Conservation (phyloP, 495 filamentous ascomycete genomes). For the Penicillium taxi region DNA sequence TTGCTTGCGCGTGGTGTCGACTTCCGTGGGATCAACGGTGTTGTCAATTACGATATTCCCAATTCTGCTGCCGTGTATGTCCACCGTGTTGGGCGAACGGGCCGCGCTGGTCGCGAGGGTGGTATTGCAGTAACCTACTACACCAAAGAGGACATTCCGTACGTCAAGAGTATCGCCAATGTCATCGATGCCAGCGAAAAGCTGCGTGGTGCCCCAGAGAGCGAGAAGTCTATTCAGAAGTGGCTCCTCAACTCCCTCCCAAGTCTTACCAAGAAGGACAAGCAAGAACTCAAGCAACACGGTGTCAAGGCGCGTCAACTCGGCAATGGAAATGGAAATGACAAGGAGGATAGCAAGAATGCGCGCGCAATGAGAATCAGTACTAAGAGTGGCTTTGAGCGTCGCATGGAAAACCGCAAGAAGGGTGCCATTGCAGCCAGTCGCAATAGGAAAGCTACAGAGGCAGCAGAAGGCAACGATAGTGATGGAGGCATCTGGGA, state of each 20-base stretch:
- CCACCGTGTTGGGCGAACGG: slow-evolving; percentile 87
- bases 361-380: slow-evolving; percentile 57
- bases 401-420: slow-evolving; percentile 65
- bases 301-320: slow-evolving; percentile 70
- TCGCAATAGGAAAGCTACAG: slow-evolving; percentile 47
- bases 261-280: slow-evolving; percentile 69
- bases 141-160: slow-evolving; percentile 86
- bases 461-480: slow-evolving; percentile 29
- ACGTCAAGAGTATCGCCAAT: slow-evolving; percentile 86
- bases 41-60: slow-evolving; percentile 95
- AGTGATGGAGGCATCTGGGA: slow-evolving; percentile 47
- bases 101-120: slow-evolving; percentile 76
- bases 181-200: slow-evolving; percentile 81
- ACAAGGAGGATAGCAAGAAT: slow-evolving; percentile 29
- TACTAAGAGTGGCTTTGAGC: slow-evolving; percentile 86
- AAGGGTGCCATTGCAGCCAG: slow-evolving; percentile 67
- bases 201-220: slow-evolving; percentile 34
- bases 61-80: slow-evolving; percentile 82
- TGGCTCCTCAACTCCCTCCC: slow-evolving; percentile 90
- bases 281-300: slow-evolving; percentile 69
- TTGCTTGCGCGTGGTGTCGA: slow-evolving; percentile 85
- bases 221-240: slow-evolving; percentile 54
- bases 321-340: slow-evolving; percentile 31
- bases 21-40: slow-evolving; percentile 82
- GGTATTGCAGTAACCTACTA: slow-evolving; percentile 92